These are phyloP conservation scores for Umbilicus rupestris DNA, from an alignment of 164 flowering plant genomes.

Conservation along the genomic window DNA sequence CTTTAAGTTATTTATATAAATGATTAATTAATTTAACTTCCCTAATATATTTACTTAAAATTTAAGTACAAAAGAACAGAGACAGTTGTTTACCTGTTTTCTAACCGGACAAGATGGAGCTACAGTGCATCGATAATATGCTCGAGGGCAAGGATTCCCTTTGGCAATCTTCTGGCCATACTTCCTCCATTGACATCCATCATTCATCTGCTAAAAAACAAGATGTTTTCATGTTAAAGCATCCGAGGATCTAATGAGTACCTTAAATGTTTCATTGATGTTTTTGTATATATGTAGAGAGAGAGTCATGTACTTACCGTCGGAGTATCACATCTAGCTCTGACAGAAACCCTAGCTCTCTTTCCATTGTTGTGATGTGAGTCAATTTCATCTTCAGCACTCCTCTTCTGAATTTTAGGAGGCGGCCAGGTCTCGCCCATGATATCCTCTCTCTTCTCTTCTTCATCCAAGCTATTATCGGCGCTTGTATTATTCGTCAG, in stretches of 20 bases:
- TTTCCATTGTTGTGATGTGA: slow-evolving; percentile 33
- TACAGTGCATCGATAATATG: slow-evolving; percentile 88
- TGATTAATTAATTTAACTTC: too few species aligned
- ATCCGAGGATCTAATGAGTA: background rate
- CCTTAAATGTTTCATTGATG: background rate
- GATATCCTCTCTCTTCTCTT: slow-evolving; percentile 22
- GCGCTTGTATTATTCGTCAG: slow-evolving; percentile 16
- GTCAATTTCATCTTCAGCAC: slow-evolving; percentile 28
- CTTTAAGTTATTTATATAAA: too few species aligned
- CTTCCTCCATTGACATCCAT: slow-evolving; percentile 98
- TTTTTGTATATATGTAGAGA: background rate
- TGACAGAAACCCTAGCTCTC: slow-evolving; percentile 60
- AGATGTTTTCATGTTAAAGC: background rate
- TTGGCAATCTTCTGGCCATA: slow-evolving; percentile 92
- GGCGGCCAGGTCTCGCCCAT: slow-evolving; percentile 24
- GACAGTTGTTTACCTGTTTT: slow-evolving; percentile 53
- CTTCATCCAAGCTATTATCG: slow-evolving; percentile 23
- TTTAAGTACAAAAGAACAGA: too few species aligned
- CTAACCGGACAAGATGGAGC: slow-evolving; percentile 86
- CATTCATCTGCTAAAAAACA: slow-evolving; percentile 57
- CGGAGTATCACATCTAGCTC: slow-evolving; percentile 61
- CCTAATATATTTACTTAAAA: too few species aligned
- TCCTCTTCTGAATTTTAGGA: slow-evolving; percentile 21
- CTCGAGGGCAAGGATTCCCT: slow-evolving; percentile 97
- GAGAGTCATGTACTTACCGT: slow-evolving; percentile 32